Conservation (phyloP, 805 yeast species). For the Wickerhamomyces chaumierensis region DNA sequence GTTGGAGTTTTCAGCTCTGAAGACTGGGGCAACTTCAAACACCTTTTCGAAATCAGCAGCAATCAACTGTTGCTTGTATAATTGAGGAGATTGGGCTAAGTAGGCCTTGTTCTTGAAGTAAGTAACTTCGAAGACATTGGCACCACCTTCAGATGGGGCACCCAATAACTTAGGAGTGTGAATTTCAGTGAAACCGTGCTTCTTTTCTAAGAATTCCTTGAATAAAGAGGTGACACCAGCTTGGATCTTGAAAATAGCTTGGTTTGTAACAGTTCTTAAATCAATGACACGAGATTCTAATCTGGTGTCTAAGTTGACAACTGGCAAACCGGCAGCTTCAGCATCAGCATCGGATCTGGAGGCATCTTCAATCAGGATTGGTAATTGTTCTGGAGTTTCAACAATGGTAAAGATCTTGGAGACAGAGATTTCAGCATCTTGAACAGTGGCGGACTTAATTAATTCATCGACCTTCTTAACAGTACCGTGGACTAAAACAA, state of each 20-base stretch:
- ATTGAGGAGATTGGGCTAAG: constrained; percentile 96
- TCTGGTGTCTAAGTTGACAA: constrained; percentile 92
- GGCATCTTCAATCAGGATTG: constrained; percentile 94
- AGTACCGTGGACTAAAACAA: constrained; percentile 81
- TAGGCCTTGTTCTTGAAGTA: constrained; percentile 90
- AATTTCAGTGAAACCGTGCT: constrained; percentile 66
- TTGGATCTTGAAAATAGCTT: constrained; percentile 91
- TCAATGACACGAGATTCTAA: constrained; percentile 93
- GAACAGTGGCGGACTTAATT: constrained; percentile 83
- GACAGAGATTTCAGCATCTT: constrained; percentile 78
- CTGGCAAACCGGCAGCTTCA: constrained; percentile 82
- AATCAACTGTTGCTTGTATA: constrained; percentile 94
- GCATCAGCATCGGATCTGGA: constrained; percentile 91
- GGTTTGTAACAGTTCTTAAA: constrained; percentile 92
- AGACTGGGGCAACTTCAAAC: constrained; percentile 93
- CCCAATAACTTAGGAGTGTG: constrained; percentile 95
- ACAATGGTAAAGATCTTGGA: constrained; percentile 64
- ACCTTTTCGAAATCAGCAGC: constrained; percentile 97
- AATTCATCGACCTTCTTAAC: constrained; percentile 79
- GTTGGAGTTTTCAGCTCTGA: constrained; percentile 98
- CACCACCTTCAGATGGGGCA: constrained; percentile 96
- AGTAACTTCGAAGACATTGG: constrained; percentile 87
- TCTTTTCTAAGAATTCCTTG: constrained; percentile 68
- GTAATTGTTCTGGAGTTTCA: constrained; percentile 87
- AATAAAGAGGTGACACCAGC: constrained; percentile 81